These are phyloP conservation scores for Steccherinum ochraceum DNA, from an alignment of 768 basidiomycete species.

Conservation along the genomic window DNA sequence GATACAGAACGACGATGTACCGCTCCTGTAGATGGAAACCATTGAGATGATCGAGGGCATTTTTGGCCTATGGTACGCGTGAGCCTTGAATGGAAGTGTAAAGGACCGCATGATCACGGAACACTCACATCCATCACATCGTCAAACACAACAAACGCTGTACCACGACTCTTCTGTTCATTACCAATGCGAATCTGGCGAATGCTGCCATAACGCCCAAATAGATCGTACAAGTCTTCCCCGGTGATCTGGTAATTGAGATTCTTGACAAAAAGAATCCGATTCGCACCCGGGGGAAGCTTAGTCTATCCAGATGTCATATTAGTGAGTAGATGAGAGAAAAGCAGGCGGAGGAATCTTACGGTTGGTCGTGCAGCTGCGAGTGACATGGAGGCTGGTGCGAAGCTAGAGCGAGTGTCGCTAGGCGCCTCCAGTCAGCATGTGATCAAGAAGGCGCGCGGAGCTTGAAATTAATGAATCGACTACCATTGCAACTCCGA, in stretches of 20 bases:
- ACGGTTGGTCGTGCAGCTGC: conserved; percentile 56
- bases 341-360: conserved; percentile 18
- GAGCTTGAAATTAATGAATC: too few relatives aligned
- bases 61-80: conserved; percentile 66
- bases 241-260: conserved; percentile 90
- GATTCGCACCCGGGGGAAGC: conserved; percentile 87
- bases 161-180: conserved; percentile 88
- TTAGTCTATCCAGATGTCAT: conserved; percentile 47
- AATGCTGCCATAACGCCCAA: conserved; percentile 95
- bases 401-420: background rate
- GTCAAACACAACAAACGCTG: conserved; percentile 94
- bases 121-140: conserved; percentile 90
- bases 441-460: too few relatives aligned
- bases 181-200: conserved; percentile 93
- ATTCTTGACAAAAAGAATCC: conserved; percentile 91
- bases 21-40: conserved; percentile 98
- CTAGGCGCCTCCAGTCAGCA: too few relatives aligned
- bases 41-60: conserved; percentile 93
- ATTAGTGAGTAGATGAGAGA: background rate
- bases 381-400: conserved; percentile 45
- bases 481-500: too few relatives aligned
- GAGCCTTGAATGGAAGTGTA: conserved; percentile 10
- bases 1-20: conserved; percentile 96
- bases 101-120: background rate
- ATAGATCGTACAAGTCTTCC: conserved; percentile 93